These are phyloP conservation scores for Primulina eburnea DNA, from an alignment of 257 asterid species.

Conservation along the genomic window DNA sequence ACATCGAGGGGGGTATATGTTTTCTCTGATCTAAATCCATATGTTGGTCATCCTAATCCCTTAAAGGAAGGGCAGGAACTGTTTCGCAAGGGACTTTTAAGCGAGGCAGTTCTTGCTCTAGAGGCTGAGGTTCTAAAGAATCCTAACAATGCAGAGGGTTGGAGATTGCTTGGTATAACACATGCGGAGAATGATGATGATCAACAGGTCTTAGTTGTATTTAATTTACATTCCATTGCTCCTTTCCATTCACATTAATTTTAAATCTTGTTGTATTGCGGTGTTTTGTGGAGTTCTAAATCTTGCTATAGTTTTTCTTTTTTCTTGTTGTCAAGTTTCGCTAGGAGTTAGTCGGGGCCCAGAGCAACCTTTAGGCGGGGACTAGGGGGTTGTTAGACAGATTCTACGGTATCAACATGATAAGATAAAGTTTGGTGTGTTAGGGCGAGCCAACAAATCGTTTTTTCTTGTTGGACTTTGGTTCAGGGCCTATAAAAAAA, in stretches of 20 bases:
- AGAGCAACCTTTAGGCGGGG: no score
- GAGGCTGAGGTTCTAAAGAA: conserved; percentile 99
- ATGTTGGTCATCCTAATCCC: conserved; percentile 97
- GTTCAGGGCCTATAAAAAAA: no score
- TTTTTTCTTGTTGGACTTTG: no score
- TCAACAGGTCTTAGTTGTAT: conserved; percentile 63
- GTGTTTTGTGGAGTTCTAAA: not conserved
- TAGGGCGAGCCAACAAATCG: no score
- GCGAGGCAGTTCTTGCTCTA: conserved; percentile 99
- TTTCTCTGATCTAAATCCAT: conserved; percentile 94
- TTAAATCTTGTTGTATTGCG: conserved; percentile 10
- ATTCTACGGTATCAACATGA: no score
- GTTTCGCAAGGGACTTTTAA: conserved; percentile 95
- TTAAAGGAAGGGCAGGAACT: conserved; percentile 96
- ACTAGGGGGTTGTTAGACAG: no score
- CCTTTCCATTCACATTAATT: conserved; percentile 10
- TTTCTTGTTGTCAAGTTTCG: not conserved
- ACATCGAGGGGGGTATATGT: conserved; percentile 70
- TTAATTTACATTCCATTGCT: not conserved
- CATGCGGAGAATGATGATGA: conserved; percentile 99
- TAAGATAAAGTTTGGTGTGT: no score
- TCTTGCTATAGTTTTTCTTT: not conserved
- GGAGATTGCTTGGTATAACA: conserved; percentile 97
- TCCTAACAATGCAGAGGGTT: conserved; percentile 93
- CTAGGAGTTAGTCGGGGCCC: no score